phyloP scores from a whole-genome alignment of 2,329 filamentous ascomycete genomes.

The Grosmannia huntii region DNA sequence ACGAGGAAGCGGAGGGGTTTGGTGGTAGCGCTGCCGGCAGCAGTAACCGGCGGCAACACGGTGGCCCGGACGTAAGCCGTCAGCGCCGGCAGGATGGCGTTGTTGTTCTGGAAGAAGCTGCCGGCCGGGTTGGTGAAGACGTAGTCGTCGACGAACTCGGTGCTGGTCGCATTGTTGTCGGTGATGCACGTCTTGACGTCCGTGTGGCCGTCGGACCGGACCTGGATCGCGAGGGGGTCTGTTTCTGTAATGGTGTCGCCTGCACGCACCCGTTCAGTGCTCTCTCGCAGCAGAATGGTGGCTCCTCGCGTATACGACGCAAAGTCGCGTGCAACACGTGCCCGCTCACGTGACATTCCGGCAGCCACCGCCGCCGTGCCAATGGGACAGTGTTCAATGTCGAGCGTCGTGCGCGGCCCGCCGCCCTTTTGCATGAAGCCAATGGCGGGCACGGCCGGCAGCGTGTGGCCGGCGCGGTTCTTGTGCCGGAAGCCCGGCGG shows the following conservation, averaged over 20 bases:
- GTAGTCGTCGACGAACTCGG: conserved; percentile 78
- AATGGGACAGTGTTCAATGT: conserved; percentile 96
- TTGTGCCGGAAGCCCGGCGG: conserved; percentile 42
- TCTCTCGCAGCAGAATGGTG: conserved; percentile 80
- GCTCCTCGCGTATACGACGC: conserved; percentile 66
- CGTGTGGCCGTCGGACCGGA: conserved; percentile 46
- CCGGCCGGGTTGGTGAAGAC: conserved; percentile 85
- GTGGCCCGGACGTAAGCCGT: conserved; percentile 75
- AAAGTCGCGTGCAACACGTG: conserved; percentile 58
- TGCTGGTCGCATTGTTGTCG: conserved; percentile 67
- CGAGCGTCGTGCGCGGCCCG: conserved; percentile 63
- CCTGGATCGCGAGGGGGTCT: conserved; percentile 28
- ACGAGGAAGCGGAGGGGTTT: conserved; percentile 67
- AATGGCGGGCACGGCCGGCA: conserved; percentile 59
- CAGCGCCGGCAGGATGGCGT: conserved; percentile 82
- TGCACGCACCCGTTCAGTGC: conserved; percentile 49
- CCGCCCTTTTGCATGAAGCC: conserved; percentile 70
- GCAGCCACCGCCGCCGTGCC: conserved; percentile 73
- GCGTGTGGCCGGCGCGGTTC: conserved; percentile 28
- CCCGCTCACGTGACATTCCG: conserved; percentile 69
- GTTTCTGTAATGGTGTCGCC: too few relatives aligned
- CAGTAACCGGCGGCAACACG: conserved; percentile 50
- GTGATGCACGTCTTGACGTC: conserved; percentile 86
- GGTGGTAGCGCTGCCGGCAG: too few relatives aligned
- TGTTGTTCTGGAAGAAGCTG: conserved; percentile 99